Conservation (phyloP, 1,284 basidiomycete genomes). For the Moniliophthora roreri region DNA sequence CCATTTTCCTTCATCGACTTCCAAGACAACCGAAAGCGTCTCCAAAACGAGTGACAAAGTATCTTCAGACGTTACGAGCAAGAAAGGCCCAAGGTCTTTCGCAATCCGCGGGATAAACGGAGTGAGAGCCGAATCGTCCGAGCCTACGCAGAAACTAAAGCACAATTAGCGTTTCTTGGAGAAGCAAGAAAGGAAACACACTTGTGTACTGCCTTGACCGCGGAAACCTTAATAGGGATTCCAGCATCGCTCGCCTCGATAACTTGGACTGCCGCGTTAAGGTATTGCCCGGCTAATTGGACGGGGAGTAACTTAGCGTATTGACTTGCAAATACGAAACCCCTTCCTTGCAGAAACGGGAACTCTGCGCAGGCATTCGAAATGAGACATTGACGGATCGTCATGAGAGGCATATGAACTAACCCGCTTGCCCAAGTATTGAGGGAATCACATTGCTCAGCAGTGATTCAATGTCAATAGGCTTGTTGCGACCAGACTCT, state of each 20-base stretch:
- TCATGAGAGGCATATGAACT: no score
- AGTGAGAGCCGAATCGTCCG: constrained; percentile 56
- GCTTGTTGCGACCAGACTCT: constrained; percentile 57
- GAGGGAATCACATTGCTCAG: constrained; percentile 81
- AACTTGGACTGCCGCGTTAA: constrained; percentile 83
- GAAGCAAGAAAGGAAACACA: constrained; percentile 33
- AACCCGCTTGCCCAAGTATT: constrained; percentile 66
- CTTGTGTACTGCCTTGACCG: constrained; percentile 91
- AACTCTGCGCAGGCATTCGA: constrained; percentile 47
- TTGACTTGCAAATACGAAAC: constrained; percentile 93
- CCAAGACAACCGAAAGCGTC: constrained; percentile 76
- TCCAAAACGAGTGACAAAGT: constrained; percentile 91
- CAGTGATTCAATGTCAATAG: constrained; percentile 77
- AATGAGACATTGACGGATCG: background rate
- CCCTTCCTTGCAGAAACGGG: constrained; percentile 92
- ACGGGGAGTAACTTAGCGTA: constrained; percentile 76
- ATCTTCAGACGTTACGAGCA: constrained; percentile 80
- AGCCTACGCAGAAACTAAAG: constrained; percentile 65
- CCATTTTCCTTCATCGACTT: constrained; percentile 73
- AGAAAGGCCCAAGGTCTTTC: constrained; percentile 83
- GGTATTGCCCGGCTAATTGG: constrained; percentile 77
- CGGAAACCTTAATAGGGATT: constrained; percentile 90
- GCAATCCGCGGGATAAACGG: constrained; percentile 76
- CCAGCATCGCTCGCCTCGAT: constrained; percentile 73
- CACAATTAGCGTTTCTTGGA: constrained; percentile 10